A percentile compares a stretch with the other conserved stretches of the same genome.
Evolutionary conservation across 352 stramenopile genomes (phyloP).

Genomic region (Phytophthora hybrid): DNA sequence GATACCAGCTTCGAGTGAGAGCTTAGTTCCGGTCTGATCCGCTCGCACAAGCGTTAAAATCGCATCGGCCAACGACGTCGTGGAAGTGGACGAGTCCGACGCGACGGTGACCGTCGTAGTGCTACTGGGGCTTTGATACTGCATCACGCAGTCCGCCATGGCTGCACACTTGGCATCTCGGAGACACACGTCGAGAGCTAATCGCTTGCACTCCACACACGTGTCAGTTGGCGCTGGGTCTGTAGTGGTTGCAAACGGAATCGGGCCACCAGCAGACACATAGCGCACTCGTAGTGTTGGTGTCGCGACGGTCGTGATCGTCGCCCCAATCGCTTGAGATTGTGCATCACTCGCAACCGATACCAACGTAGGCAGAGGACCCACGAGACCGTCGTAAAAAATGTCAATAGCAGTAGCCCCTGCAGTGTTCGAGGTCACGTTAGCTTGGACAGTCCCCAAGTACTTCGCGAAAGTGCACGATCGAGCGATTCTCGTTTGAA

Average conservation of each 20-base stretch:
- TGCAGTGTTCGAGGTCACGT: slow-evolving; percentile 32
- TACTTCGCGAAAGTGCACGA: slow-evolving; percentile 60
- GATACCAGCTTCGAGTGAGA: slow-evolving; percentile 48
- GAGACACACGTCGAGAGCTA: slow-evolving; percentile 60
- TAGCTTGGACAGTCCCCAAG: slow-evolving; percentile 44
- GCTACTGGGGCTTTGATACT: slow-evolving; percentile 21
- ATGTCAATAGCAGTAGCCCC: slow-evolving; percentile 39
- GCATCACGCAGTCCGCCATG: slow-evolving; percentile 64
- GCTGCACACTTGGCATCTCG: slow-evolving; percentile 56
- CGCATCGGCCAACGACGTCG: slow-evolving; percentile 36
- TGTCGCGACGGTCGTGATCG: slow-evolving; percentile 14
- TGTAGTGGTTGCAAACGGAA: slow-evolving; percentile 24
- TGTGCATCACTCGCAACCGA: slow-evolving; percentile 15
- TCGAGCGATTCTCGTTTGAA: slow-evolving; percentile 49
- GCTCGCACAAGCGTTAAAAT: slow-evolving; percentile 52
- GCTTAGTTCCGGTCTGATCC: slow-evolving; percentile 28
- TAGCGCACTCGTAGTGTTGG: slow-evolving; percentile 47
- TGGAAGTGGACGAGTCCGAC: slow-evolving; percentile 15
- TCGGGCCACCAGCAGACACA: slow-evolving; percentile 28
- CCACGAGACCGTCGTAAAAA: slow-evolving; percentile 61
- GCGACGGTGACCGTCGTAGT: slow-evolving; percentile 20
- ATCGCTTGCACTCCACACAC: slow-evolving; percentile 42
- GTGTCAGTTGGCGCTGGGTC: slow-evolving; percentile 13
- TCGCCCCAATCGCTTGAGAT: slow-evolving; percentile 13
- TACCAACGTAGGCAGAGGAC: slow-evolving; percentile 50